Conservation (phyloP, 176 grass and related monocot species). For the Aechmea fasciata region DNA sequence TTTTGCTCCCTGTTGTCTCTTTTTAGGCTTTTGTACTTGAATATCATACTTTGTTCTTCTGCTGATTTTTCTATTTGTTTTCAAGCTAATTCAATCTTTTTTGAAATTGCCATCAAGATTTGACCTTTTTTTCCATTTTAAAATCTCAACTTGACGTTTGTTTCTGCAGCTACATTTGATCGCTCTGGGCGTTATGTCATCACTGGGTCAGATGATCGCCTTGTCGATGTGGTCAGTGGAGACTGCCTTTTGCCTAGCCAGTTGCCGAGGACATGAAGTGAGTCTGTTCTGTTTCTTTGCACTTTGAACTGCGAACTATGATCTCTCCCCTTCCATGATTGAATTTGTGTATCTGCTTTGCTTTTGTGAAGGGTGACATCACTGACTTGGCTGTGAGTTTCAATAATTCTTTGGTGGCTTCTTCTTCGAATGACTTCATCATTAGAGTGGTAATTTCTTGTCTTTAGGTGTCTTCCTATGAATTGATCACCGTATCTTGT, state of each 20-base stretch:
- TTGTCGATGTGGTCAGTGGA: constrained; percentile 98
- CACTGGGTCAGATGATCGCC: constrained; percentile 93
- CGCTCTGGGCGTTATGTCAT: constrained; percentile 78
- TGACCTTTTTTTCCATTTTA: constrained; percentile 3
- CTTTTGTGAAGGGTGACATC: constrained; percentile 82
- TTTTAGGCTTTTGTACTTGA: background rate
- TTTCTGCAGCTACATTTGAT: constrained; percentile 83
- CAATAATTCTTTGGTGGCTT: constrained; percentile 97
- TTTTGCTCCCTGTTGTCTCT: background rate
- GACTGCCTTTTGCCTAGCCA: constrained; percentile 89
- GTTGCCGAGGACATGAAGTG: constrained; percentile 95
- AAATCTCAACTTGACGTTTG: constrained; percentile 5
- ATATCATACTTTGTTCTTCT: background rate
- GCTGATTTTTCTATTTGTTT: background rate
- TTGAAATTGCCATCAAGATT: constrained; percentile 1
- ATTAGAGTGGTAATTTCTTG: constrained; percentile 79
- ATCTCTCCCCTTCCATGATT: background rate
- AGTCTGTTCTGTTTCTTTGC: constrained; percentile 24
- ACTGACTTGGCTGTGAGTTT: constrained; percentile 94
- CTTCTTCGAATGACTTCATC: constrained; percentile 94
- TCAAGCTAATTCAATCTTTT: background rate
- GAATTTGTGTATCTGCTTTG: constrained; percentile 3
- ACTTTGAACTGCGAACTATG: background rate
- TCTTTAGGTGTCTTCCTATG: constrained; percentile 10
- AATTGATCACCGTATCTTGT: constrained; percentile 16